phyloP scores from a whole-genome alignment of 1,139 yeast species.

The Cylindricascospora bacillispora region DNA sequence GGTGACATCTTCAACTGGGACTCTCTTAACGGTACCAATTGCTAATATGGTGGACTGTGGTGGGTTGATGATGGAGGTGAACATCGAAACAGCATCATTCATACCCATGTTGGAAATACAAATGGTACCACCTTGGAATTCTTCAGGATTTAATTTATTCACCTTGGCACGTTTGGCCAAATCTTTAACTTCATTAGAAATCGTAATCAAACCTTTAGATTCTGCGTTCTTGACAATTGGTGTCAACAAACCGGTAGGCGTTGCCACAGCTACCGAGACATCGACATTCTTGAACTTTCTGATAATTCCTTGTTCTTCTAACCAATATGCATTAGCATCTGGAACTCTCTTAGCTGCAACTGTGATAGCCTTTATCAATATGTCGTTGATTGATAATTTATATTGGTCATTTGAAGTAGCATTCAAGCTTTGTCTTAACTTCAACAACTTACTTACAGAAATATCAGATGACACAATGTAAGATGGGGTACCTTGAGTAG shows the following conservation, averaged over 20 bases:
- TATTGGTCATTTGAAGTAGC: slow-evolving; percentile 76
- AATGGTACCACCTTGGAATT: slow-evolving; percentile 98
- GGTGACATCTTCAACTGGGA: slow-evolving; percentile 84
- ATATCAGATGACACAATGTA: slow-evolving; percentile 82
- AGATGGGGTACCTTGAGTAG: slow-evolving; percentile 80
- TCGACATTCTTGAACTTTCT: slow-evolving; percentile 89
- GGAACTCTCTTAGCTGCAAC: slow-evolving; percentile 86
- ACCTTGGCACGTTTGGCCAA: slow-evolving; percentile 93
- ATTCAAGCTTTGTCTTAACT: slow-evolving; percentile 83
- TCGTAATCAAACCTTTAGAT: slow-evolving; percentile 68
- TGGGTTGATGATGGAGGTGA: slow-evolving; percentile 95
- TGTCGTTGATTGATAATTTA: slow-evolving; percentile 88
- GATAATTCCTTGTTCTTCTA: slow-evolving; percentile 76
- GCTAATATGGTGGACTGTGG: slow-evolving; percentile 95
- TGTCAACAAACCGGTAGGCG: slow-evolving; percentile 93
- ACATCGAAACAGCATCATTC: slow-evolving; percentile 85
- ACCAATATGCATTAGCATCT: slow-evolving; percentile 88
- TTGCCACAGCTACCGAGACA: slow-evolving; percentile 96
- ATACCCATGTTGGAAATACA: slow-evolving; percentile 97
- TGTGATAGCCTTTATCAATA: slow-evolving; percentile 87
- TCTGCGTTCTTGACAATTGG: slow-evolving; percentile 89
- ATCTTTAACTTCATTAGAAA: slow-evolving; percentile 78
- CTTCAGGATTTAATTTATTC: slow-evolving; percentile 86
- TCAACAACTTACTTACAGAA: slow-evolving; percentile 79
- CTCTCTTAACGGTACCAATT: slow-evolving; percentile 83